Evolutionary conservation across 257 asterid species (phyloP).

Genomic region (Rubia yunnanensis): DNA sequence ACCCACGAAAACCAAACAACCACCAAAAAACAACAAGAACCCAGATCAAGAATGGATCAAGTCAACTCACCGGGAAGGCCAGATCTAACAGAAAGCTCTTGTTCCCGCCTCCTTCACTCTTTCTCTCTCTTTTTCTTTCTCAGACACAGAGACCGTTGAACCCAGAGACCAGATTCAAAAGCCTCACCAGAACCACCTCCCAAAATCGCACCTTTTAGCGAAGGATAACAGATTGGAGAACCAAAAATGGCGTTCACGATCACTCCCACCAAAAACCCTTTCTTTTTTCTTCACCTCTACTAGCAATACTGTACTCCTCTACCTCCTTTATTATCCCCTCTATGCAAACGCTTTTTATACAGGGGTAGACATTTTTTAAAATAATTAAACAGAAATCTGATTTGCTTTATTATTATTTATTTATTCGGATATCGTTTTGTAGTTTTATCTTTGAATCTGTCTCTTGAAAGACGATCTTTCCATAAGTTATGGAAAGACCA

Average conservation of each 20-base stretch:
- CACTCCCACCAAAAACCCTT: conserved; percentile 19
- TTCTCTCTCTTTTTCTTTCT: neutral
- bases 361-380: neutral
- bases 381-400: neutral
- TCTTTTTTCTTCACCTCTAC: conserved; percentile 5
- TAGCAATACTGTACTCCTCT: conserved; percentile 4
- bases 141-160: conserved; percentile 16
- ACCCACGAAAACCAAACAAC: neutral
- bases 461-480: too few relatives aligned
- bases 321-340: conserved; percentile 7
- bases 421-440: neutral
- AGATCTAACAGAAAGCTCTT: conserved; percentile 44
- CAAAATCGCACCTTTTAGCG: conserved; percentile 18
- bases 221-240: conserved; percentile 28
- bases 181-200: conserved; percentile 17
- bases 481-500: too few relatives aligned
- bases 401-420: neutral
- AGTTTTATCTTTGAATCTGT: too few relatives aligned
- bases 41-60: conserved; percentile 5
- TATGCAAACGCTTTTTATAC: neutral
- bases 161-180: conserved; percentile 32
- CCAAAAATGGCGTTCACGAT: conserved; percentile 1
- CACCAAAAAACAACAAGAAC: neutral
- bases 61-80: conserved; percentile 50
- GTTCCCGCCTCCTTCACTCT: neutral